Base-by-base conservation (phyloP, 2,329 filamentous ascomycete genomes). In the Sporothrix luriei region DNA sequence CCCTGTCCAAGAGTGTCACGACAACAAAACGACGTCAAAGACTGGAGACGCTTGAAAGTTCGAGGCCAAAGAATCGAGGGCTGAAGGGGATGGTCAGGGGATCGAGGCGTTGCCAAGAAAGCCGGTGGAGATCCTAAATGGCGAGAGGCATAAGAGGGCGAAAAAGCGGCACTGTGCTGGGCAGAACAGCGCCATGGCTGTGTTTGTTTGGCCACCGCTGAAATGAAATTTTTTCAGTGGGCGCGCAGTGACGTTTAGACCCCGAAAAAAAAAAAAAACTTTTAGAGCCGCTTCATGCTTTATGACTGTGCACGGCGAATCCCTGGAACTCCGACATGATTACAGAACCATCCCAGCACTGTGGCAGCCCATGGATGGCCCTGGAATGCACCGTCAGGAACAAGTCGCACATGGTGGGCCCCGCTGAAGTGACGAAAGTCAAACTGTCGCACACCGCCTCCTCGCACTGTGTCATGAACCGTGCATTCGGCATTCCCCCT, bases 61-160 rank as follows among this genome's bases (percentile, higher is more conserved):
- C n/a, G n/a, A n/a, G 11, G 3, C n/a, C 2, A 21, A 61, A 43
- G 19, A 38, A 40, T 40, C 10, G n/a, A 46, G 57, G 46, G 7
- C 33, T 4, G 33, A 33, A 46, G 2, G 2, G 26, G 59, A 65
- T 38, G 61, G 48, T 65, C 61, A 65, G 43, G 43, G 61, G 24
- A 65, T 64, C 43, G 46, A 51, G 62, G 62, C 62, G 48, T 48
- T 14, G 62, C 62, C 62, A 66, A 66, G 62, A 65, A 48, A 19
- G 33, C 43, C 43, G 61, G 38, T 46, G 57, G 57, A 43, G 11
- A 46, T 62, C 11, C 38, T 62, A 26, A 43, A 24, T 43, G 38
- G 21, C 6, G 9, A 62, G 19, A n/a, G 57, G 57, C 33, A 9
- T 33, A 6, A 33, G 29, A 33, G 33, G 33, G 33, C 33, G 5